Evolutionary conservation across 176 grass and related monocot species (phyloP), one percentile per base, ranked within the genome.

Genomic region (Puya raimondii): DNA sequence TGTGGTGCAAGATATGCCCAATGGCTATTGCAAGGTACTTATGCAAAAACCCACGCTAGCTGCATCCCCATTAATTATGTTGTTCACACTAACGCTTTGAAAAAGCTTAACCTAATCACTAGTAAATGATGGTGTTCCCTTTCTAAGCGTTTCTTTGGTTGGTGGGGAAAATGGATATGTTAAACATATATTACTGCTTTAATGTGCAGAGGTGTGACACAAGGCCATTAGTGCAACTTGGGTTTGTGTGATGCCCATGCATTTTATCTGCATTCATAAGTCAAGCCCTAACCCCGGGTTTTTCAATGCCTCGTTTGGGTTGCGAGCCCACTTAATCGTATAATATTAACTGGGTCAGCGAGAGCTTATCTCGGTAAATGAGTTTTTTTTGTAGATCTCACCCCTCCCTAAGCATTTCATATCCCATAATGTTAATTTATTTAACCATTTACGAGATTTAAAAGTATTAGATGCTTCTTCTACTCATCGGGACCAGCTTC

Each of bases 1-100:
- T 63, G 64, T 99, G 63, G 64, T 99, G 80, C 78, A 94, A 68
- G 90, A 99, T 65, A 81, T 78, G 68, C 72, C 79, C 20, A 78
- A 84, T 86, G 94, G 94, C 50, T 86, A 92, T 74, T 97, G 81
- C 71, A 90, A 99, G 89, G 94, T 93, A 91, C 6, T 73, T 48
- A 67, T 64, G 11, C 23, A 51, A 49, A 42, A 42, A 42, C 4
- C 16, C 14, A 25, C 1, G 15, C 20, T n/a, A n/a, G n/a, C n/a
- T 23, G 48, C 61, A 23, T 50, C 48, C 21, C 23, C 27, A 26
- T 65, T 49, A 5, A 12, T 77, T 49, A n/a, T 75, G n/a, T 7
- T 16, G 4, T 57, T n/a, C 53, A 1, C 13, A 8, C 7, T 57
- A 57, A 15, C n/a, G 13, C n/a, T 17, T 16, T 57, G 21, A n/a